Evolutionary conservation across 2,329 filamentous ascomycete genomes (phyloP), one percentile per base, ranked within the genome.

Genomic region (Diaporthe helianthi): DNA sequence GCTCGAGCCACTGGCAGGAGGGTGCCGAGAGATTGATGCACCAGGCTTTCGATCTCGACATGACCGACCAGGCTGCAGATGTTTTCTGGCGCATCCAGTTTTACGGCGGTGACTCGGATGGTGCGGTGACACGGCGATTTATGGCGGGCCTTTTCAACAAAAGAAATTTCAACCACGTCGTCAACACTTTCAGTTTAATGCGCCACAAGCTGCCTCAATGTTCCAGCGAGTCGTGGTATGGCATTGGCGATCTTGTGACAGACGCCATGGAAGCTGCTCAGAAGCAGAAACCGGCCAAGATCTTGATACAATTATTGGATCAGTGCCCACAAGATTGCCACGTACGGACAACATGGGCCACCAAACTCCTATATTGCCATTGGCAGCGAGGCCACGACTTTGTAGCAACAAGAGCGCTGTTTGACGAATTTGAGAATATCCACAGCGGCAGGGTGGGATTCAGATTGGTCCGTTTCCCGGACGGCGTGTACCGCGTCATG

Each of bases 401-500:
- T 4, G 46, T 69, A 6, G 71, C 72, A 61, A 71, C 74, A 1
- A 71, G 74, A 47, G 69, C 65, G 2, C 69, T 82, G 2, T 80
- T 79, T 69, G 38, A 63, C 12, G 26, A 31, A 10, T 61, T 79
- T 15, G 66, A 68, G 15, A 64, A 67, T 5, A 47, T 54, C 1
- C 70, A 69, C 1, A 52, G 44, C 1, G 51, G 51, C 52, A 58
- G 65, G 31, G 3, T 13, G 33, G 70, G 70, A 0, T 76, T 82
- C 51, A 51, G 75, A 0, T 71, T 77, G n/a, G 54, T 74, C 3
- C 71, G 76, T 10, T 73, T 79, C 49, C 75, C 78, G 3, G 71
- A 80, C 46, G 76, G 73, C 10, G 68, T 79, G 9, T 82, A 80
- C 69, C 78, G 80, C 26, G 73, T 78, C 49, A 81, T 84, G 79